Percentiles rank a stretch among this genome's conserved stretches.
Conservation (phyloP, 371 early-diverging fungal species). For the Mucor irregularis region DNA sequence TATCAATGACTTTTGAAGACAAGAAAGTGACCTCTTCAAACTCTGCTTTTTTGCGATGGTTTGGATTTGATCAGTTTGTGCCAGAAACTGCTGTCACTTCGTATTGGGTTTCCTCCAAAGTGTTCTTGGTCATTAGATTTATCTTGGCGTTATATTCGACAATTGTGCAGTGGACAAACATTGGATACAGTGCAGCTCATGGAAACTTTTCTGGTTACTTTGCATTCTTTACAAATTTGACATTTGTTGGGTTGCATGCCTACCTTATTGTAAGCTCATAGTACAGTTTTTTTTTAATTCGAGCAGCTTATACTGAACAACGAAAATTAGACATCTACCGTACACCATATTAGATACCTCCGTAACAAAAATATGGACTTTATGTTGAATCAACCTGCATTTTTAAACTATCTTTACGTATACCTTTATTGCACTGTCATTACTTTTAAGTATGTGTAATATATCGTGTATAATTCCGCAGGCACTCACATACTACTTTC, state of each 20-base stretch:
- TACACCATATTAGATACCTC: conserved; percentile 37
- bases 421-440: conserved; percentile 45
- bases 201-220: conserved; percentile 27
- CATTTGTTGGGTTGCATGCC: conserved; percentile 52
- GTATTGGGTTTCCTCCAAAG: conserved; percentile 45
- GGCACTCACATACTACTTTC: background rate
- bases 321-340: conserved; percentile 14
- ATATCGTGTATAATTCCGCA: background rate
- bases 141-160: conserved; percentile 36
- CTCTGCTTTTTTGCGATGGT: conserved; percentile 41
- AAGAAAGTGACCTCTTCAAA: conserved; percentile 22
- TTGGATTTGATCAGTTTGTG: conserved; percentile 51
- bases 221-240: conserved; percentile 52
- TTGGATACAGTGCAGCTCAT: conserved; percentile 26
- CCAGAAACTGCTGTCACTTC: conserved; percentile 60
- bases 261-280: conserved; percentile 48
- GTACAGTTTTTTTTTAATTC: background rate
- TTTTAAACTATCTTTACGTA: conserved; percentile 45
- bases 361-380: conserved; percentile 23
- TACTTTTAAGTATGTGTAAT: conserved; percentile 42
- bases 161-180: conserved; percentile 44
- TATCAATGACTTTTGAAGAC: conserved; percentile 20
- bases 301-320: background rate
- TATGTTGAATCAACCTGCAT: conserved; percentile 31
- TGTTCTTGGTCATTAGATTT: conserved; percentile 46